Conservation (phyloP, 2,329 filamentous ascomycete genomes). For the Chaetomium sp. region DNA sequence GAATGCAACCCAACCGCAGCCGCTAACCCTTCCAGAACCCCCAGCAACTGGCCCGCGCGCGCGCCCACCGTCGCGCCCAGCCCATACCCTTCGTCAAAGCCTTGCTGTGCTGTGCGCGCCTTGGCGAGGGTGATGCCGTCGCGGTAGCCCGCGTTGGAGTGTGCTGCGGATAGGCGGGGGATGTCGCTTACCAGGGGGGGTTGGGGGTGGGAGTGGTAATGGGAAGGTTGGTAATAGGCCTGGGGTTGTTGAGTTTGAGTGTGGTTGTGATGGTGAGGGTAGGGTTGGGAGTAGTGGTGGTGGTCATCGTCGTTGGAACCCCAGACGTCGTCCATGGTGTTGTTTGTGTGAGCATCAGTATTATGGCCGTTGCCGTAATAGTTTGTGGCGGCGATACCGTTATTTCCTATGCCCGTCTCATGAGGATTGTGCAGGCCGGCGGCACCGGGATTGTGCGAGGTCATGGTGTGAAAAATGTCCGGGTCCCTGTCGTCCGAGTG, state of each 20-base stretch:
- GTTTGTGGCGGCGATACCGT: neutral
- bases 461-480: conserved; percentile 23
- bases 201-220: conserved; percentile 25
- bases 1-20: conserved; percentile 32
- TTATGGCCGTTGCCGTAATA: conserved; percentile 2
- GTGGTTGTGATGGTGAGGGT: neutral
- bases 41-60: conserved; percentile 66
- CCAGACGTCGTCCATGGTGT: conserved; percentile 21
- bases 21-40: conserved; percentile 66
- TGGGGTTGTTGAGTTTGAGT: neutral
- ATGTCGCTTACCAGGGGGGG: conserved; percentile 51
- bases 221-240: conserved; percentile 3
- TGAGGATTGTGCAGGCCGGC: neutral
- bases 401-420: neutral
- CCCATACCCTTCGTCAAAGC: conserved; percentile 86
- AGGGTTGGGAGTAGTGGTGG: conserved; percentile 1
- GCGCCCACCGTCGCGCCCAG: conserved; percentile 77
- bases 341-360: conserved; percentile 2
- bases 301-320: conserved; percentile 8
- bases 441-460: conserved; percentile 9
- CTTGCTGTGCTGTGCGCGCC: conserved; percentile 67
- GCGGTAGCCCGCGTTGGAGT: conserved; percentile 81
- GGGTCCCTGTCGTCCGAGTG: conserved; percentile 12
- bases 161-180: conserved; percentile 64
- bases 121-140: conserved; percentile 79